Evolutionary conservation across 2,329 filamentous ascomycete species (phyloP).

Genomic region (Colletotrichum sp.): DNA sequence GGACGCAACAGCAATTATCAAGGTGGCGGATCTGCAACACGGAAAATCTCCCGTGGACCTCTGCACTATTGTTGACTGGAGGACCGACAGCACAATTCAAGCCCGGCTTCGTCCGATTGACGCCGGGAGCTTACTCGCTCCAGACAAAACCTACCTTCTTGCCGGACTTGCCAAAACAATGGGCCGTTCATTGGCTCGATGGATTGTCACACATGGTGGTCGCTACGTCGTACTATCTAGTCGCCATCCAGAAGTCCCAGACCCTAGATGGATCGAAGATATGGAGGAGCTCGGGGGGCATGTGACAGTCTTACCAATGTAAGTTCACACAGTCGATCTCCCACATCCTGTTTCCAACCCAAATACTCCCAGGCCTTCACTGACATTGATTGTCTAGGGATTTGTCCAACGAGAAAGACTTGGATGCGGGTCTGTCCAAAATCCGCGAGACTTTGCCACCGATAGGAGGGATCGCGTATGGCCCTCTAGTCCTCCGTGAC

Average conservation of each 20-base stretch:
- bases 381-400: background rate
- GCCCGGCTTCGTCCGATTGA: background rate
- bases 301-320: conserved; percentile 13
- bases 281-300: background rate
- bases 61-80: background rate
- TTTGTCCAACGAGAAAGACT: conserved; percentile 11
- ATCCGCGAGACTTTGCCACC: conserved; percentile 27
- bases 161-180: conserved; percentile 33
- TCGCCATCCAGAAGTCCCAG: conserved; percentile 31
- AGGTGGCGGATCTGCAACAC: background rate
- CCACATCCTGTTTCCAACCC: background rate
- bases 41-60: background rate
- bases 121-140: conserved; percentile 13
- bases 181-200: conserved; percentile 38
- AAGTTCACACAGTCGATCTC: background rate
- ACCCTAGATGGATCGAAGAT: background rate
- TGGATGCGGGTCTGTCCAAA: conserved; percentile 22
- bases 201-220: conserved; percentile 38
- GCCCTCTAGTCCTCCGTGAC: conserved; percentile 49
- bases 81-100: background rate
- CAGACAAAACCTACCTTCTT: conserved; percentile 34
- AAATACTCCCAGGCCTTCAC: background rate
- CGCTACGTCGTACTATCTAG: conserved; percentile 38
- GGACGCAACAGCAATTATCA: background rate
- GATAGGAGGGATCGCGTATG: conserved; percentile 47